Evolutionary conservation across 2,329 filamentous ascomycete genomes (phyloP), one percentile per base, ranked within the genome.

Genomic region (Metarhizium sp.): DNA sequence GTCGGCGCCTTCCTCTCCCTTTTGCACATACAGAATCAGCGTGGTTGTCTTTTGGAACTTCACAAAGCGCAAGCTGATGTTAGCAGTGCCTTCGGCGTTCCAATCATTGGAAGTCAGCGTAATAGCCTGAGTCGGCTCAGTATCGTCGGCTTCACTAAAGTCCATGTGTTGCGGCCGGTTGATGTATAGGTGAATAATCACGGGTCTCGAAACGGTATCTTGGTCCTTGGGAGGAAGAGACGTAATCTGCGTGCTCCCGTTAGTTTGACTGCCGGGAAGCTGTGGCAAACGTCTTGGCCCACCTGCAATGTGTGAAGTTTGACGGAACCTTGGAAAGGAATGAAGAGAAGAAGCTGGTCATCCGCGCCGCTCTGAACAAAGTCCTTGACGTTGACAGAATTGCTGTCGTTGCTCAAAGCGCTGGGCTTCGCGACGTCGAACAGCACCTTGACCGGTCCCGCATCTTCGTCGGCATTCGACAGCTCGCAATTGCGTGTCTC

Each of bases 341-440:
- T 79, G 72, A 86, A 97, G 50, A 99, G 80, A 80, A 97, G 88
- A 59, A 99, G 77, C 76, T 99, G 94, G 74, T 97, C 92, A 67
- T 99, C 94, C 40, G 92, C 95, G 67, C 96, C 92, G 70, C 90
- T 96, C 77, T 96, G 90, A 25, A 97, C 85, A 86, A 89, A 97
- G 72, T 99, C 92, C 67, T 82, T 83, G 54, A 60, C 60, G 67
- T 82, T 83, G 54, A 60, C 60, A 32, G 75, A 69, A 38, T 60
- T 57, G 66, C 84, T 84, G 55, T 74, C 79, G 64, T 84, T 82
- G 51, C 71, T 69, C 55, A 92, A 70, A 1, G 78, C 78, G 54
- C 78, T 82, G 6, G 92, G 92, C 70, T 86, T 84, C 56, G 76
- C 73, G 4, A 64, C 61, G n/a, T 86, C 84, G 67, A 97, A 91